Evolutionary conservation across 495 filamentous ascomycete genomes (phyloP), one percentile per base, ranked within the genome.

Genomic region (Usnea hakonensis): DNA sequence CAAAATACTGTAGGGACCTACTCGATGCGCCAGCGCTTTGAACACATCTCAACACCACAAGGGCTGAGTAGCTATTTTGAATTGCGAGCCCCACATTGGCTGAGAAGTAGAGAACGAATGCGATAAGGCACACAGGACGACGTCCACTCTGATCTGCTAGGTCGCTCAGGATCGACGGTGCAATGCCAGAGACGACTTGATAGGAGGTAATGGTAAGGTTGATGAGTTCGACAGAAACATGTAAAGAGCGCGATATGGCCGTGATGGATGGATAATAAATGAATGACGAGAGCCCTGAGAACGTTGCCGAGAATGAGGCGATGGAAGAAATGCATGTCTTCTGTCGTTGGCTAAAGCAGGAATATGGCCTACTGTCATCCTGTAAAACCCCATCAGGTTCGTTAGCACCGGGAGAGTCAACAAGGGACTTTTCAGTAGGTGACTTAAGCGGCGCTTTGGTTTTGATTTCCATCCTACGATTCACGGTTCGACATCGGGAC

Each of bases 221-320:
- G 72, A 90, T 84, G 55, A 85, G 73, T 1, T 74, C 75, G n/a
- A 79, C 66, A 1, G 83, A 81, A 2, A 88, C 81, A 13, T 78
- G 66, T 10, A 89, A 76, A 55, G 85, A 79, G 0, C 63, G 41
- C 0, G 85, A 74, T 21, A 90, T 65, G 10, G 79, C 71, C 30
- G 81, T 83, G 59, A 93, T 75, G 3, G 86, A 85, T 6, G 88
- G 89, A 63, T 91, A 90, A 71, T 94, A 94, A 46, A 91, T 90
- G 67, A 88, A 90, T 23, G 87, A 87, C 0, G 87, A 89, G 55
- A 90, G 78, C 2, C 88, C 87, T 0, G 87, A 90, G 67, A 87
- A 79, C 64, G 74, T 91, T 84, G 65, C 75, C 72, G 23, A 88
- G 75, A 63, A 88, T 79, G 75, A 83, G 81, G 61, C 60, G 28